Evolutionary conservation across 2,329 filamentous ascomycete species (phyloP), one percentile per base, ranked within the genome.

Genomic region (Exophiala phaeomuriformis): DNA sequence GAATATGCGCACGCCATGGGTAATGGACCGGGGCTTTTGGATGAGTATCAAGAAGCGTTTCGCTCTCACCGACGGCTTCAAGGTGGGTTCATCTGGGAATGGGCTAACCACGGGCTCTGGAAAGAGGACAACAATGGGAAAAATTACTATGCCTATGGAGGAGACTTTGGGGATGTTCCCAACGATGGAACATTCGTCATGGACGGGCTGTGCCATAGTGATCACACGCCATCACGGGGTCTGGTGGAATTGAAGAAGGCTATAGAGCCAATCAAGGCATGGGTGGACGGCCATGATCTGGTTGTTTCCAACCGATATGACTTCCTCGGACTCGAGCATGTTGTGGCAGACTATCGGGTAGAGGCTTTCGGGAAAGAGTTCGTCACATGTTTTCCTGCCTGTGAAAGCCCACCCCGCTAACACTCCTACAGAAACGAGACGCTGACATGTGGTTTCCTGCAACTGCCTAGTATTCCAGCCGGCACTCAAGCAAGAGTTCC

Each of bases 41-140:
- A 84, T 55, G 84, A 87, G 56, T 88, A 88, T 55, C 74, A 84
- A 46, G 73, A 82, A 39, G 74, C 77, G 0, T 88, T 87, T 69
- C 77, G 78, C 32, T 73, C 74, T 30, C 72, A 85, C 55, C 77
- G 77, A 0, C 75, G 77, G 1, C 74, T 87, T 0, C 83, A 86
- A 63, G 84, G 84, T 7, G 84, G 84, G 0, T 83, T 78, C 56
- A 77, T 84, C 61, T 84, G 81, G 81, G 81, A 84, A 62, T 84
- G 81, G 81, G 78, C 77, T 0, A 83, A 82, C 67, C 80, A 83
- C 49, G 79, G 80, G 0, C 65, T 83, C 1, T 52, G 48, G 49
- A 69, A 74, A 32, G 47, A 60, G 29, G 66, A 69, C 30, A 5
- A 30, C 3, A 36, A 55, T 47, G 68, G 69, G 29, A 72, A 69